These are phyloP conservation scores for Exophiala viscosa DNA, from an alignment of 2,329 filamentous ascomycete genomes.

Conservation along the genomic window DNA sequence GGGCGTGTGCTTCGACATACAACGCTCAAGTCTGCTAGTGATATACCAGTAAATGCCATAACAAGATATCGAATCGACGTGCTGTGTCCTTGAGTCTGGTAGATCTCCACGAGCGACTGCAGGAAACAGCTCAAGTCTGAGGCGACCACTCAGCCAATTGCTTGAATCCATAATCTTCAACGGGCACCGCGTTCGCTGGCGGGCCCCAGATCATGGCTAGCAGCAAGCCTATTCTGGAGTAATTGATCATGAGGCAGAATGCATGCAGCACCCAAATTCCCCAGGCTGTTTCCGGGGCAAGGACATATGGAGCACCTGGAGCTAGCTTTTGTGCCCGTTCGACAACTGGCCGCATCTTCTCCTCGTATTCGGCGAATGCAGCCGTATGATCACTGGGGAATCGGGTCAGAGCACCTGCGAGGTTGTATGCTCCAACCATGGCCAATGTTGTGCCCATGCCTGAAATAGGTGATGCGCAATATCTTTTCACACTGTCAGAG, in stretches of 20 bases:
- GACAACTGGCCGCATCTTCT: slow-evolving; percentile 28
- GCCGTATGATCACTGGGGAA: slow-evolving; percentile 6
- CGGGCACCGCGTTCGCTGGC: slow-evolving; percentile 25
- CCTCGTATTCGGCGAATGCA: slow-evolving; percentile 29
- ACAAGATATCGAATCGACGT: too few species aligned
- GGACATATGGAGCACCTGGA: slow-evolving; percentile 22
- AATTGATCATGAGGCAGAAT: slow-evolving; percentile 2
- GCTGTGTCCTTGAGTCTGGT: too few species aligned
- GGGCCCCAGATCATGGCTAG: slow-evolving; percentile 25
- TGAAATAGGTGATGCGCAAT: slow-evolving; percentile 19
- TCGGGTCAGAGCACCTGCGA: slow-evolving; percentile 14
- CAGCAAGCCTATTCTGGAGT: slow-evolving; percentile 12
- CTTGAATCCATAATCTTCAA: slow-evolving; percentile 31
- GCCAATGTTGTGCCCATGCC: slow-evolving; percentile 24
- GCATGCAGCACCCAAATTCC: slow-evolving; percentile 21
- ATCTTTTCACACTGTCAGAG: slow-evolving; percentile 1
- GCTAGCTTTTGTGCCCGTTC: slow-evolving; percentile 28
- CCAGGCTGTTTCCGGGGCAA: slow-evolving; percentile 25
- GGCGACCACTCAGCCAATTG: slow-evolving; percentile 15
- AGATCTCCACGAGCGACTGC: not conserved
- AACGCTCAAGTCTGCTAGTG: too few species aligned
- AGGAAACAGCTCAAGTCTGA: not conserved
- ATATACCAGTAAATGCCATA: too few species aligned
- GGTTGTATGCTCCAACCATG: slow-evolving; percentile 17
- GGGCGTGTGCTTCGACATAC: too few species aligned